Evolutionary conservation across 2,329 filamentous ascomycete species (phyloP), one percentile per base, ranked within the genome.

Genomic region (Zarea fungicola): DNA sequence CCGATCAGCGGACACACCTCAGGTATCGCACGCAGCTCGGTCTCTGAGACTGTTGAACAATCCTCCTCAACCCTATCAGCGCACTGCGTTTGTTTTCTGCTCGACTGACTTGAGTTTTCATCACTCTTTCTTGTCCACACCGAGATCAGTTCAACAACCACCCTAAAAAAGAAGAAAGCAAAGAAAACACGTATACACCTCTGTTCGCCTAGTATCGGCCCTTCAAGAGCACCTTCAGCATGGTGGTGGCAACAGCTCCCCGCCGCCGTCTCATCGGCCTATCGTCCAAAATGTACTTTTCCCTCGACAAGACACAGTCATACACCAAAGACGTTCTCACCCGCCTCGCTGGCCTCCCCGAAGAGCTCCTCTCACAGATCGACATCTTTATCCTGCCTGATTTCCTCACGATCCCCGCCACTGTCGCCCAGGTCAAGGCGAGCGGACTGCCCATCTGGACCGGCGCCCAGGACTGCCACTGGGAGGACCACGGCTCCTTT

Each of bases 251-350:
- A 57, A 23, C 58, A 39, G 43, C 64, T 23, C 62, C 66, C 49
- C 75, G 72, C 40, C 79, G 80, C 60, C 82, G 81, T 59, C 73
- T 90, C 52, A 74, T 90, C 52, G 85, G 86, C 64, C 82, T 89
- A 55, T 86, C 82, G 40, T 80, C 85, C 32, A 90, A 90, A 61
- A 87, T 89, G 80, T 90, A 91, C 75, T 91, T 91, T 68, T 80
- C 83, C 53, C 76, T 84, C 8, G 67, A 76, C 10, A 74, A 75
- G 52, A 90, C 86, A 1, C 68, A 75, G 39, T 60, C 73, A 48
- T 85, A 84, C 61, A 69, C 80, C 61, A 56, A 65, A 43, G 66
- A 67, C 6, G 64, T 85, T 14, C 65, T 80, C 13, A 55, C 68
- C 25, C 71, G 71, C 8, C 62, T 77, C 32, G 62, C 72, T 18